Conservation (phyloP, 768 basidiomycete species). For the Tulasnella sp. region DNA sequence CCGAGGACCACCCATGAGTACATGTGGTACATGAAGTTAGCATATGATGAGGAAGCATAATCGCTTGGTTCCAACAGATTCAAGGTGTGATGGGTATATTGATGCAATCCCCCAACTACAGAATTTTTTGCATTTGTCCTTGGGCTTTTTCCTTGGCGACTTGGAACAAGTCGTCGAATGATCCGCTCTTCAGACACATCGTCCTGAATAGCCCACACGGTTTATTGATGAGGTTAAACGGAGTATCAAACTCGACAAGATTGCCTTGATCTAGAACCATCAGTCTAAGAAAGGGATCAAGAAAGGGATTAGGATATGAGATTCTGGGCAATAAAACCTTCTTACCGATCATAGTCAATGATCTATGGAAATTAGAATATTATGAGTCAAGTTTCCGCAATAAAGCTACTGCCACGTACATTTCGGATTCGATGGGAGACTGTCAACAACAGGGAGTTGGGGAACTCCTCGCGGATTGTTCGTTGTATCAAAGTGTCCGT, state of each 20-base stretch:
- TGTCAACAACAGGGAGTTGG: conserved; percentile 25
- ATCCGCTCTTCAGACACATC: conserved; percentile 18
- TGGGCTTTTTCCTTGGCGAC: too few relatives aligned
- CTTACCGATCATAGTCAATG: conserved; percentile 54
- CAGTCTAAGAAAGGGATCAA: conserved; percentile 22
- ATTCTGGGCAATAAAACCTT: conserved; percentile 16
- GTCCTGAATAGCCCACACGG: conserved; percentile 32
- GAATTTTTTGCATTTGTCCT: too few relatives aligned
- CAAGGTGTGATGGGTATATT: too few relatives aligned
- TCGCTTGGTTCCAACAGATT: too few relatives aligned
- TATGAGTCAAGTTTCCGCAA: too few relatives aligned
- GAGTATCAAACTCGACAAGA: conserved; percentile 60
- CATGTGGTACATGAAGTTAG: too few relatives aligned
- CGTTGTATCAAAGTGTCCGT: conserved; percentile 29
- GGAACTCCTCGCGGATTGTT: conserved; percentile 30
- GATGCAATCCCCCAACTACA: too few relatives aligned
- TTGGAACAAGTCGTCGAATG: conserved; percentile 15
- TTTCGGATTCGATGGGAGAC: conserved; percentile 18
- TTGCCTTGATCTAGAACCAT: conserved; percentile 27
- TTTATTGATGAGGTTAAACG: conserved; percentile 49
- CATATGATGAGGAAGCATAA: too few relatives aligned
- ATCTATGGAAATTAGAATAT: conserved; percentile 27
- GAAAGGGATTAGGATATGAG: not conserved
- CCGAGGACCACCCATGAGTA: too few relatives aligned
- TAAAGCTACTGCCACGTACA: too few relatives aligned